A percentile compares a stretch with the other conserved stretches of the same genome.
These are phyloP conservation scores for Leccinum colubrinum DNA, from an alignment of 1,284 basidiomycete genomes.

Conservation along the genomic window DNA sequence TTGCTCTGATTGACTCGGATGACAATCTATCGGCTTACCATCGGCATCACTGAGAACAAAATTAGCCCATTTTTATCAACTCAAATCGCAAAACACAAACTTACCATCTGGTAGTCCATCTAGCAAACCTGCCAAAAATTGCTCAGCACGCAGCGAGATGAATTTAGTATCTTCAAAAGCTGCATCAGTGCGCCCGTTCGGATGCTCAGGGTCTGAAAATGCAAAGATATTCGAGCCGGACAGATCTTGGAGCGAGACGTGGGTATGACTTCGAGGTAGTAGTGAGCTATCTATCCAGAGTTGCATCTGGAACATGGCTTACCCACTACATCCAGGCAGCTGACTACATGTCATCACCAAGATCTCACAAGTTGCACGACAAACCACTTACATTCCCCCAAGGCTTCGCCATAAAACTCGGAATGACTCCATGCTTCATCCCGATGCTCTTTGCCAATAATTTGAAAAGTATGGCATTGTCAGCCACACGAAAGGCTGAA, in stretches of 20 bases:
- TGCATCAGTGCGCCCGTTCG: constrained; percentile 66
- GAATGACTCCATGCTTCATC: constrained; percentile 84
- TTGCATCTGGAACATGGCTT: constrained; percentile 23
- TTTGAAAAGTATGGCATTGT: constrained; percentile 94
- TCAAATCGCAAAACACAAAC: constrained; percentile 17
- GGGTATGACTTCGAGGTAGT: constrained; percentile 69
- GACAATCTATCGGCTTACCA: constrained; percentile 36
- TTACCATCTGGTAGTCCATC: constrained; percentile 86
- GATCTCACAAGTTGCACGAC: not conserved
- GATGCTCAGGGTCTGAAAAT: constrained; percentile 39
- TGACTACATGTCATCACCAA: constrained; percentile 31
- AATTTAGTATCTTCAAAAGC: constrained; percentile 80
- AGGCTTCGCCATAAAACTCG: constrained; percentile 98
- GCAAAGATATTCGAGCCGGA: constrained; percentile 82
- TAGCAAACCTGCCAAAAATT: constrained; percentile 90
- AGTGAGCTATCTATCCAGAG: not conserved
- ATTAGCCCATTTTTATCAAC: constrained; percentile 1
- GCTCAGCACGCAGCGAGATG: constrained; percentile 84
- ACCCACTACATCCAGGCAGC: constrained; percentile 93
- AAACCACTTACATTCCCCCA: constrained; percentile 74
- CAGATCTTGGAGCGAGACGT: constrained; percentile 80
- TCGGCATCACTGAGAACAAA: constrained; percentile 53
- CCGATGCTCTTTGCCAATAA: constrained; percentile 90
- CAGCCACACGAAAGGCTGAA: constrained; percentile 83
- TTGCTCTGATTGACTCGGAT: not conserved